Percentiles rank a stretch among this genome's conserved stretches.
These are phyloP conservation scores for Ilyonectria robusta DNA, from an alignment of 2,329 filamentous ascomycete species.

Conservation along the genomic window DNA sequence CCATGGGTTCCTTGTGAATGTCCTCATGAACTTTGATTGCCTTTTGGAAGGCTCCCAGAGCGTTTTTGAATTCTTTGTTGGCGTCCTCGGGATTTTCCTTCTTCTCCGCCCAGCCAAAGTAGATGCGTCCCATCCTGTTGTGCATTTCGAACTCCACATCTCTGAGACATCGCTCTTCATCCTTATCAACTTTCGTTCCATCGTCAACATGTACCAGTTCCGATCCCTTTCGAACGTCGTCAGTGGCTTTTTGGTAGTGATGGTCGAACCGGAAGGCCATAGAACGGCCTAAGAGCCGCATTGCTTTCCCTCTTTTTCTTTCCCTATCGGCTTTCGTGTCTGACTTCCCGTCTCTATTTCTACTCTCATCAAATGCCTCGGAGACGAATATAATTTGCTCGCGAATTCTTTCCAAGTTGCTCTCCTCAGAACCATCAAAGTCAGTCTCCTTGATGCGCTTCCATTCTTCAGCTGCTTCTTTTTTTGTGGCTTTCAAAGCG, in stretches of 20 bases:
- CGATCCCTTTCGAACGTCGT: background rate
- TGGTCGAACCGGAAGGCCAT: background rate
- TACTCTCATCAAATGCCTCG: background rate
- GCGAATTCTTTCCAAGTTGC: too few relatives aligned
- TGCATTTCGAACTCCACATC: background rate
- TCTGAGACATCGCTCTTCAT: background rate
- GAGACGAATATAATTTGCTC: background rate
- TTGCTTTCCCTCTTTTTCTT: background rate
- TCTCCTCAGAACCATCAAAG: too few relatives aligned
- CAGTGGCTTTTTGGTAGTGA: background rate
- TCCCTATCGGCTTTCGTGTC: too few relatives aligned
- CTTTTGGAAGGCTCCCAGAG: background rate
- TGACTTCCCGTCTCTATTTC: too few relatives aligned
- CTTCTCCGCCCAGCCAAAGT: background rate
- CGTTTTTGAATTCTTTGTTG: background rate
- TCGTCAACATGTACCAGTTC: background rate
- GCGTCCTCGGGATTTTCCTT: background rate
- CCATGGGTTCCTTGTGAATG: too few relatives aligned
- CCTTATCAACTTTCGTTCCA: too few relatives aligned
- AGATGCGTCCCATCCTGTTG: background rate
- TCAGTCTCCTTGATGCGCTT: too few relatives aligned
- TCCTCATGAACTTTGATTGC: background rate
- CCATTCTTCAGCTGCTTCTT: background rate
- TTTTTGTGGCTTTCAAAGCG: background rate
- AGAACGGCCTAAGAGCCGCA: background rate